phyloP scores from a whole-genome alignment of 106 monocot genomes.

The Cymbidium sinense region DNA sequence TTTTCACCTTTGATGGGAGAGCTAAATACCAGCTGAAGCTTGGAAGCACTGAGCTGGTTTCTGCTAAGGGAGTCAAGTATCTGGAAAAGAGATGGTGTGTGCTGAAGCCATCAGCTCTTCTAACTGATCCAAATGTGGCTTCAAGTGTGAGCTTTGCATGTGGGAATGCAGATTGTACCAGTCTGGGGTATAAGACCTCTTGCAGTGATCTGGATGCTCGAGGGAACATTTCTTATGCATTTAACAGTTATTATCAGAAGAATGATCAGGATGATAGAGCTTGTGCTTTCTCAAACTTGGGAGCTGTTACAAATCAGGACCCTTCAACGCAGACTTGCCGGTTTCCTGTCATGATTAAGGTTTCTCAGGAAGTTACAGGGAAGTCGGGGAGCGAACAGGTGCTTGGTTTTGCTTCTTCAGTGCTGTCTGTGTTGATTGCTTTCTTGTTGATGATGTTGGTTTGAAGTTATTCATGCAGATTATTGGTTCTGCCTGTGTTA shows the following conservation, averaged over 20 bases:
- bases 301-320: conserved; percentile 43
- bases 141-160: conserved; percentile 72
- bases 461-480: neutral
- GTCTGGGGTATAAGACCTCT: conserved; percentile 71
- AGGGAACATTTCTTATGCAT: conserved; percentile 84
- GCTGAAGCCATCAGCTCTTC: conserved; percentile 47
- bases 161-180: conserved; percentile 66
- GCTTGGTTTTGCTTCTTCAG: neutral
- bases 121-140: conserved; percentile 40
- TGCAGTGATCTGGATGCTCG: conserved; percentile 53
- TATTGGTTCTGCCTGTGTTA: neutral
- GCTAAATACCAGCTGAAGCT: conserved; percentile 62
- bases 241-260: conserved; percentile 87
- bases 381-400: neutral
- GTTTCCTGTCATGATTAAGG: conserved; percentile 64
- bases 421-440: neutral
- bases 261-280: conserved; percentile 77
- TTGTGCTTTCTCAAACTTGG: conserved; percentile 50
- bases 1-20: conserved; percentile 58
- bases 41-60: conserved; percentile 29
- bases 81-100: conserved; percentile 69
- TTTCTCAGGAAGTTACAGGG: conserved; percentile 12
- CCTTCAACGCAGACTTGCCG: conserved; percentile 55
- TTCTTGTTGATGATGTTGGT: neutral
- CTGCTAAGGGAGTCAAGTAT: conserved; percentile 49